Evolutionary conservation across 2,329 filamentous ascomycete genomes (phyloP), one percentile per base, ranked within the genome.

Genomic region (Clarireedia sp.): DNA sequence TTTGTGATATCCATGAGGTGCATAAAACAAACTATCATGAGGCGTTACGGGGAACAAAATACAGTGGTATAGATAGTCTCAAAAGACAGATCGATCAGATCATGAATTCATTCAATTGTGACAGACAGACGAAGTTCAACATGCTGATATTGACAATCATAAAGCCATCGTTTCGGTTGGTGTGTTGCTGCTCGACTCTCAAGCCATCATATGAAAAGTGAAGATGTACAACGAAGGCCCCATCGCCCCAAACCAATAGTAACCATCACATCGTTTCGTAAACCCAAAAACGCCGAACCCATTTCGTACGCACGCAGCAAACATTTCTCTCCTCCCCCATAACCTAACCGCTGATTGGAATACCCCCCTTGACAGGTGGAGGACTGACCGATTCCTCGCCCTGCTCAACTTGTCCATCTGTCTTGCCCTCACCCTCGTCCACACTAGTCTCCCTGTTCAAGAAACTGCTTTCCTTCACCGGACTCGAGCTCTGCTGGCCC

Each of bases 391-490:
- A 73, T 45, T 62, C 60, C 41, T 58, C 55, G 23, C n/a, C 45
- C 48, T 50, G 57, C 59, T 24, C 64, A 60, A 43, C 57, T 59
- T 46, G 65, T n/a, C 38, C 62, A 41, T 41, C 62, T 44, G 69
- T 73, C 24, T 75, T 73, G 43, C 67, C 67, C 57, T 74, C 41
- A 59, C 40, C 62, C 44, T 70, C 75, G 56, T 87, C 83, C 52
- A 73, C 82, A 68, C 84, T 95, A 6, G 88, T 90, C 73, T 90
- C 88, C 60, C 88, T 81, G 70, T 95, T 84, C 68, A 96, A 75
- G 70, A 89, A 90, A 74, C 87, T 95, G 71, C 83, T 85, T 76
- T 96, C 92, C 75, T 96, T 96, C 65, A 94, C 82, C 1, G 92
- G 91, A 70, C 88, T 94, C 60, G 87, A 85, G 59, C 82, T 80